Conservation (phyloP, 2,329 filamentous ascomycete species). For the Colletotrichum costaricense region DNA sequence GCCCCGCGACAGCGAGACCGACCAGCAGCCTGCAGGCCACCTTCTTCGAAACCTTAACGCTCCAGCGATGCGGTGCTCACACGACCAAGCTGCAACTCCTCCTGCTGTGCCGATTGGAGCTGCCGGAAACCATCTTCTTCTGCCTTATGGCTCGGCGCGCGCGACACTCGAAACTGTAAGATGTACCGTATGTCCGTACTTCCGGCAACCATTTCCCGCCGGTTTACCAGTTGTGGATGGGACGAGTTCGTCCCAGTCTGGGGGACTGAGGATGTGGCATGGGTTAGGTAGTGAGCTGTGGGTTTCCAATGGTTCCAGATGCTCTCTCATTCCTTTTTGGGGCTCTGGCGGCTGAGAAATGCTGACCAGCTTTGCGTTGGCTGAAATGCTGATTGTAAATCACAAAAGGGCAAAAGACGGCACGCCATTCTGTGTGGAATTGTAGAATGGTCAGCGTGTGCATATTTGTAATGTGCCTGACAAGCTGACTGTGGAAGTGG, state of each 20-base stretch:
- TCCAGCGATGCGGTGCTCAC: neutral
- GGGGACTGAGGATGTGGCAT: neutral
- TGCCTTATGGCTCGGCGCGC: neutral
- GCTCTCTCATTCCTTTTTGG: neutral
- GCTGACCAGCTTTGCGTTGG: neutral
- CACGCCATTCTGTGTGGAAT: neutral
- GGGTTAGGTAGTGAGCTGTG: neutral
- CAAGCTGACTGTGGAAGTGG: neutral
- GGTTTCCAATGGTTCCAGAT: conserved; percentile 3
- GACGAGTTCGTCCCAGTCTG: neutral
- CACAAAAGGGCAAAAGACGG: neutral
- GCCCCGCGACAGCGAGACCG: neutral
- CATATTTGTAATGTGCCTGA: neutral
- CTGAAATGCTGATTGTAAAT: neutral
- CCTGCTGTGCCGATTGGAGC: neutral
- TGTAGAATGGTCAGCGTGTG: neutral
- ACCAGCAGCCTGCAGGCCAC: neutral
- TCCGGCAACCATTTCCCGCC: neutral
- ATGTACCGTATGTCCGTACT: neutral
- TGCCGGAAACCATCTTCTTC: neutral
- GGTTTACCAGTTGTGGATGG: neutral
- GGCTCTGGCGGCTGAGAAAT: neutral
- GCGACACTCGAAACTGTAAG: neutral
- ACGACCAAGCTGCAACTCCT: neutral
- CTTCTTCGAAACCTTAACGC: neutral